Base-by-base conservation (phyloP, 2,329 filamentous ascomycete genomes). In the Epichloe baconii region DNA sequence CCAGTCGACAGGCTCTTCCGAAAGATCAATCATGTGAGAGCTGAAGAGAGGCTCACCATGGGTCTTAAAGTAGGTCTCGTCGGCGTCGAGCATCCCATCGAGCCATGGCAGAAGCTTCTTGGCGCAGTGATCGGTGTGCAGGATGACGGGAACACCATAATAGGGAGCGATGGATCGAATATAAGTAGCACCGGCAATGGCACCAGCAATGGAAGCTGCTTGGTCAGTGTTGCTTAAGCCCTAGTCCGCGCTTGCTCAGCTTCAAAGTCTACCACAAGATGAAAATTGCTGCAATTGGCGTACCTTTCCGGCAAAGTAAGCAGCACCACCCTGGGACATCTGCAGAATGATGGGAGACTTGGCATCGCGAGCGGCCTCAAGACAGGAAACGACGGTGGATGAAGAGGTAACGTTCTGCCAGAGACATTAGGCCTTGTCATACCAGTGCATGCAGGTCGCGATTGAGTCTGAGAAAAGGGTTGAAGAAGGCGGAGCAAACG, bases 81-180 rank as follows among this genome's bases (percentile, higher is more conserved):
- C 93, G 62, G 84, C 91, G 57, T 93, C 89, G 62, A 97, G 73
- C 83, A 96, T 90, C 68, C 90, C 90, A 66, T 96, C 90, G 68
- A 97, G 77, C 91, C 91, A 97, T 56, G 93, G 93, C 52, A 97
- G 83, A 54, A 97, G 88, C 84, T 97, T 97, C 86, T 97, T 97
- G 68, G 93, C 91, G 74, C 91, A 95, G 79, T 97, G 93, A 71
- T 98, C 93, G 68, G 91, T 94, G 82, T 96, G 90, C 54, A 97
- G 83, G 63, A 97, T 77, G 61, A 95, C 88, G 64, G 91, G 91
- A 59, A 97, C 75, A 61, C 85, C 88, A 73, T 98, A 98, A 61
- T 79, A 62, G 55, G 91, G 88, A 49, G 93, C 88, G 63, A 97
- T 74, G 60, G 86, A 76, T 66, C 90, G 88, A 75, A 96, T 88